phyloP scores from a whole-genome alignment of 345 rosid species.

The Pugionium dolabratum region DNA sequence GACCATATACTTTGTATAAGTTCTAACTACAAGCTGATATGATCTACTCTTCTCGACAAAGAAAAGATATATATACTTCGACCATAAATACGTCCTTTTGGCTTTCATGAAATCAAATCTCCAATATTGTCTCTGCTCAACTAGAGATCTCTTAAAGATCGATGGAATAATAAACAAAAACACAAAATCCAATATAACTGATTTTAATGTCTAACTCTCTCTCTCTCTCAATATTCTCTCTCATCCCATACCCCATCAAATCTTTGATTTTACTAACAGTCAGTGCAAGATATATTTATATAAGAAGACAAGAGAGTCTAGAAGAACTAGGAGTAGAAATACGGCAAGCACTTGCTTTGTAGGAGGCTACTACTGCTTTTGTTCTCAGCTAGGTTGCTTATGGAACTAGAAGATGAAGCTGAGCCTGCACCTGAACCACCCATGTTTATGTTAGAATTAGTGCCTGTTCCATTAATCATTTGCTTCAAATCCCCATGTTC shows the following conservation, averaged over 20 bases:
- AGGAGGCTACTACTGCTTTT: constrained; percentile 49
- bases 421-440: constrained; percentile 30
- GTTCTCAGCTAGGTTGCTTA: constrained; percentile 57
- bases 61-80: constrained; percentile 22
- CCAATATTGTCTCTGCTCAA: constrained; percentile 29
- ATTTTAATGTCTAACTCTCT: constrained; percentile 19
- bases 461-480: constrained; percentile 50
- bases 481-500: constrained; percentile 67
- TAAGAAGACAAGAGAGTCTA: constrained; percentile 42
- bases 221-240: constrained; percentile 15
- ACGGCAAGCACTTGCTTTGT: constrained; percentile 56
- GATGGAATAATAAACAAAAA: constrained; percentile 20
- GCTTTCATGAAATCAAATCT: constrained; percentile 30
- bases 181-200: constrained; percentile 33
- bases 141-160: constrained; percentile 25
- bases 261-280: constrained; percentile 61
- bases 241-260: constrained; percentile 70
- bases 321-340: constrained; percentile 46
- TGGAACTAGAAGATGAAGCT: constrained; percentile 35
- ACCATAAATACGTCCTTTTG: constrained; percentile 31
- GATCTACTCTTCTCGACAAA: constrained; percentile 27
- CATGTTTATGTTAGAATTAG: constrained; percentile 42
- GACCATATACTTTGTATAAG: constrained; percentile 15
- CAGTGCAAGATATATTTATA: constrained; percentile 44
- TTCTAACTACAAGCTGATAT: constrained; percentile 23